Conservation (phyloP, 2,329 filamentous ascomycete species). For the Clarireedia hainanense region DNA sequence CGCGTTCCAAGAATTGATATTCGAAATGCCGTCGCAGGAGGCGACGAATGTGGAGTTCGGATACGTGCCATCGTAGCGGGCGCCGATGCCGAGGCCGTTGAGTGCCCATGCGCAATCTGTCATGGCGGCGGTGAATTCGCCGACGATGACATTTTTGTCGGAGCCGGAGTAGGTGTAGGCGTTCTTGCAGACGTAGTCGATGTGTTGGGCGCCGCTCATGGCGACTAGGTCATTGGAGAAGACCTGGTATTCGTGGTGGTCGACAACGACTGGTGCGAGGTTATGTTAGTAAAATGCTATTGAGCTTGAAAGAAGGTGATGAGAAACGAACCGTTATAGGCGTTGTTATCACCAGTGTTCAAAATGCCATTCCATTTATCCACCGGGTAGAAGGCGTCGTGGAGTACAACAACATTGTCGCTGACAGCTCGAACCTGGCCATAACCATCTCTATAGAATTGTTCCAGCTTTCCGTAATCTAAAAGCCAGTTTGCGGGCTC, state of each 20-base stretch:
- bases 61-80: constrained; percentile 49
- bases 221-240: constrained; percentile 46
- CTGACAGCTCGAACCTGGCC: constrained; percentile 37
- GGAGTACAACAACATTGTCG: constrained; percentile 45
- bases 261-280: constrained; percentile 38
- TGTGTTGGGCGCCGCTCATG: constrained; percentile 43
- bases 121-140: constrained; percentile 62
- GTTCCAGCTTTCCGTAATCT: constrained; percentile 27
- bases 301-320: constrained; percentile 30
- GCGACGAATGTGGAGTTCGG: constrained; percentile 40
- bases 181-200: constrained; percentile 47
- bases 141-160: constrained; percentile 61
- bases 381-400: constrained; percentile 47
- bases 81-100: constrained; percentile 50
- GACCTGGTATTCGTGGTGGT: constrained; percentile 63
- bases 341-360: constrained; percentile 36
- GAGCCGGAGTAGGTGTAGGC: constrained; percentile 39
- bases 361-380: constrained; percentile 55
- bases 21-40: constrained; percentile 44
- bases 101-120: constrained; percentile 48
- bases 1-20: constrained; percentile 37
- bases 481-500: constrained; percentile 37
- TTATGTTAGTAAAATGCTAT: constrained; percentile 40
- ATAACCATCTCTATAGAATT: constrained; percentile 44
- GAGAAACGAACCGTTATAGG: constrained; percentile 36